A percentile compares a stretch with the other conserved stretches of the same genome.
These are phyloP conservation scores for Tagetes patula DNA, from an alignment of 129 eudicot species.

Conservation along the genomic window DNA sequence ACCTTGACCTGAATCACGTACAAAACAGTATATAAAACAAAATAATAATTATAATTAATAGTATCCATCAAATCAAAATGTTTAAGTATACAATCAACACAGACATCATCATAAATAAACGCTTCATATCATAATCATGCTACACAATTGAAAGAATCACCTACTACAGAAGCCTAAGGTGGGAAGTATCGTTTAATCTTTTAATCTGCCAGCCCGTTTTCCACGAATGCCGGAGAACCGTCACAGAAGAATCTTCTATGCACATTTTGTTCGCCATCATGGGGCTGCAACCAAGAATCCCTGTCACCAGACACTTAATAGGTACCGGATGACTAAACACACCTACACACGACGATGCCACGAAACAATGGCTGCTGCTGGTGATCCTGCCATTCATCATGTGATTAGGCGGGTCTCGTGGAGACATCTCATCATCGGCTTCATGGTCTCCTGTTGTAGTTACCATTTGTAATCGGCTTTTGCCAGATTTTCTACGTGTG, in stretches of 20 bases:
- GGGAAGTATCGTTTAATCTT: conserved; percentile 82
- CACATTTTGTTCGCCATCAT: conserved; percentile 69
- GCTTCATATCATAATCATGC: conserved; percentile 22
- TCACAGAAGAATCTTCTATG: conserved; percentile 89
- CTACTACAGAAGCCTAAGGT: conserved; percentile 79
- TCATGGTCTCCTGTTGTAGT: conserved; percentile 71
- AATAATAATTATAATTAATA: conserved; percentile 6
- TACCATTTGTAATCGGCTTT: conserved; percentile 91
- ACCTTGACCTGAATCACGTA: neutral
- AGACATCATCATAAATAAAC: conserved; percentile 35
- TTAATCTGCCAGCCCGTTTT: conserved; percentile 90
- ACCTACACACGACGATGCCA: conserved; percentile 54
- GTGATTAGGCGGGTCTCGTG: conserved; percentile 55
- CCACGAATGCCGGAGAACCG: conserved; percentile 89
- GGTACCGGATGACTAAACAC: conserved; percentile 83
- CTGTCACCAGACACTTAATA: conserved; percentile 78
- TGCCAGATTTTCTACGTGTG: conserved; percentile 73
- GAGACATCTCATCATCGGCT: conserved; percentile 90
- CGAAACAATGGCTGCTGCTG: conserved; percentile 32
- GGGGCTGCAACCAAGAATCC: conserved; percentile 86
- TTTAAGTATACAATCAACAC: conserved; percentile 32
- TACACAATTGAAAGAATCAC: conserved; percentile 60
- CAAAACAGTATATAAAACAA: neutral
- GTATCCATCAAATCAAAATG: conserved; percentile 22
- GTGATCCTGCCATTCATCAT: conserved; percentile 40